Base-by-base conservation (phyloP, 192 early-diverging fungal species). In the Helicostylum pulchrum region DNA sequence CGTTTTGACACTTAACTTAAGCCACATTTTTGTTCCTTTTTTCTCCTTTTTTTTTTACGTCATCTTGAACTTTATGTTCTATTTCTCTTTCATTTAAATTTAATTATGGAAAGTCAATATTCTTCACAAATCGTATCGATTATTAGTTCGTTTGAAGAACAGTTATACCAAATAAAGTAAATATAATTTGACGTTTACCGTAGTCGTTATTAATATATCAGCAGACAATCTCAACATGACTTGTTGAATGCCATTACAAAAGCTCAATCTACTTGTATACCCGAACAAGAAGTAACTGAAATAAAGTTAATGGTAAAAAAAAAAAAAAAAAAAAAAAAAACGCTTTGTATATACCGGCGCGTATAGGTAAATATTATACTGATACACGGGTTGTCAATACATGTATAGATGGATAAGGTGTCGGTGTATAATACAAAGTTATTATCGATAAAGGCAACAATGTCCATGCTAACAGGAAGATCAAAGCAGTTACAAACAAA, bases 341-440 rank as follows among this genome's bases (percentile, higher is more conserved):
- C n/a, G n/a, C n/a, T n/a, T n/a, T n/a, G n/a, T n/a, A n/a, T n/a
- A n/a, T n/a, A n/a, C n/a, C n/a, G n/a, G n/a, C n/a, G n/a, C n/a
- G n/a, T n/a, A n/a, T n/a, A n/a, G n/a, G n/a, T n/a, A n/a, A n/a
- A n/a, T n/a, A n/a, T n/a, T n/a, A n/a, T 19, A 26, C 54, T 19
- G 7, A 56, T 9, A 32, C 19, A 56, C n/a, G n/a, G n/a, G n/a
- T n/a, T n/a, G n/a, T n/a, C n/a, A n/a, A n/a, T 34, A 32, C 2
- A 34, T 7, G 14, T 39, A 1, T 64, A 66, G 64, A 66, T 66
- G 54, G 26, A 36, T 26, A 66, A 66, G 36, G 64, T 66, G 11
- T 30, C 64, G 2, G 43, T 23, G 36, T 73, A 66, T 71, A 77
- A 65, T n/a, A 61, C 42, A 32, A 71, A 71, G 23, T 36, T 71